Percentiles rank a stretch among this genome's conserved stretches.
These are phyloP conservation scores for Iris macrosiphon DNA, from an alignment of 106 monocot genomes.

Conservation along the genomic window DNA sequence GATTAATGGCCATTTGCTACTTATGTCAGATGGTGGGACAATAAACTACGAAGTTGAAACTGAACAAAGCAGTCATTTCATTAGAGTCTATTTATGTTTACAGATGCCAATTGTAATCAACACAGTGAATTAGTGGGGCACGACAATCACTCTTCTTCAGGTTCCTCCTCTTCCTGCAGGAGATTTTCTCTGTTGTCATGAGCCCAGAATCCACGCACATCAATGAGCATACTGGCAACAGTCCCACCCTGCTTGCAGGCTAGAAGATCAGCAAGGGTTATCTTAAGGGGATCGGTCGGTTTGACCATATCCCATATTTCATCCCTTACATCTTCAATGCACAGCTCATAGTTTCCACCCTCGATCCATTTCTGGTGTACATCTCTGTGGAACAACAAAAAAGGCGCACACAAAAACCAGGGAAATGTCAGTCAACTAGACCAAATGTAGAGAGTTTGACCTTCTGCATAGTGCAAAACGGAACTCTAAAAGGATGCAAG, in stretches of 20 bases:
- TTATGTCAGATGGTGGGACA: too few species aligned
- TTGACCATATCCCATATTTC: conserved; percentile 99
- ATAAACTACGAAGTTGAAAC: too few species aligned
- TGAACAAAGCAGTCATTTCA: too few species aligned
- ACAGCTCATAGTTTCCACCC: conserved; percentile 92
- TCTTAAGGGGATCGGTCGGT: conserved; percentile 65
- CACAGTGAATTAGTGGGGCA: too few species aligned
- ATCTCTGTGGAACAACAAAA: conserved; percentile 39
- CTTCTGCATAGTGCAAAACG: too few species aligned
- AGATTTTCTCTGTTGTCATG: conserved; percentile 98
- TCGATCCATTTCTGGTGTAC: conserved; percentile 99
- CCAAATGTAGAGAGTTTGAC: not conserved
- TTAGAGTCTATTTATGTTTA: too few species aligned
- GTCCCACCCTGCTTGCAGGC: conserved; percentile 97
- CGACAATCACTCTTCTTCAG: conserved; percentile 46
- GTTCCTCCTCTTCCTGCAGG: conserved; percentile 96
- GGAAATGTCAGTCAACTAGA: not conserved
- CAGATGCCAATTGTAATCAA: too few species aligned
- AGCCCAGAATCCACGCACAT: conserved; percentile 98
- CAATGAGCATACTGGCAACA: conserved; percentile 95
- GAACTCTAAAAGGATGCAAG: too few species aligned
- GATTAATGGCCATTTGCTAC: too few species aligned
- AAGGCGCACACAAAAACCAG: not conserved
- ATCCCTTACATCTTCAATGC: conserved; percentile 96
- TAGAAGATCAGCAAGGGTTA: conserved; percentile 77